phyloP scores from a whole-genome alignment of 768 basidiomycete species.

The Boletales sp. region DNA sequence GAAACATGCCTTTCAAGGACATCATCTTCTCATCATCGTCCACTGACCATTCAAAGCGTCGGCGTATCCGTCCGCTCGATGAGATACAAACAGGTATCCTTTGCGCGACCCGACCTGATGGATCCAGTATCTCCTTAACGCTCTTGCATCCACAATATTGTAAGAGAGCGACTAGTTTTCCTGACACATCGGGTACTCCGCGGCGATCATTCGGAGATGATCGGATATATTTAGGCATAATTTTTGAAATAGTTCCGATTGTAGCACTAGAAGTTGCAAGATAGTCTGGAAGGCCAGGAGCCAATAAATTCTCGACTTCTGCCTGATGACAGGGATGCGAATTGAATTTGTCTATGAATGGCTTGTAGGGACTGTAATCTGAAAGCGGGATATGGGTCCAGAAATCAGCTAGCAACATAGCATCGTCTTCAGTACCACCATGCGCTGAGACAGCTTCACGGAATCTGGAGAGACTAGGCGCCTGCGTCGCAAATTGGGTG shows the following conservation, averaged over 20 bases:
- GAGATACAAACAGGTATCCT: constrained; percentile 7
- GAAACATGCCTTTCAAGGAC: background rate
- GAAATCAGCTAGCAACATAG: background rate
- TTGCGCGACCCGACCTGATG: constrained; percentile 1
- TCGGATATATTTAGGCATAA: background rate
- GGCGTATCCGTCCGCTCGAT: background rate
- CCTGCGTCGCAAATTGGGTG: background rate
- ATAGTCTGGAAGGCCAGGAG: background rate
- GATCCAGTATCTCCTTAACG: background rate
- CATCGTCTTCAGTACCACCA: background rate
- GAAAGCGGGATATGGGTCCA: background rate
- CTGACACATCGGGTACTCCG: background rate
- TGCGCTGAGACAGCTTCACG: background rate
- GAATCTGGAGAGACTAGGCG: background rate
- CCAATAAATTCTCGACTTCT: background rate
- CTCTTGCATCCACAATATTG: background rate
- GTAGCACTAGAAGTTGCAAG: background rate
- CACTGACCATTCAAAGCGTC: constrained; percentile 4
- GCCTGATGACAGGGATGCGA: background rate
- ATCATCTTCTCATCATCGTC: constrained; percentile 11
- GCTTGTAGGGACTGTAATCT: background rate
- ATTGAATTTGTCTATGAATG: background rate
- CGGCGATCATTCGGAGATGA: no score
- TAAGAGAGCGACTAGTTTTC: background rate
- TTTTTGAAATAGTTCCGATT: background rate